Evolutionary conservation across 371 early-diverging fungal species (phyloP).

Genomic region (Encephalitozoon hellem): DNA sequence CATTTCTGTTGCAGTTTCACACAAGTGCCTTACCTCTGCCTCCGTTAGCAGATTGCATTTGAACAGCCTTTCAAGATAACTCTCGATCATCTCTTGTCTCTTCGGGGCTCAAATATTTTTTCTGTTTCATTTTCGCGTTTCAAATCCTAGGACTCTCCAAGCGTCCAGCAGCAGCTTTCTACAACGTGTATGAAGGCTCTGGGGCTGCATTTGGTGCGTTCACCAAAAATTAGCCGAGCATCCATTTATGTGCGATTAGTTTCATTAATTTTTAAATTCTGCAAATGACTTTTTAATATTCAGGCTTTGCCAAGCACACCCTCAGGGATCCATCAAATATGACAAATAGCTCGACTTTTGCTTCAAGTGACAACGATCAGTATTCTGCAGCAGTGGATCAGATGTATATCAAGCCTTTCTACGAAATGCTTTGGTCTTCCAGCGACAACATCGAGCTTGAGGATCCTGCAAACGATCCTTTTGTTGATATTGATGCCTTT

Average conservation of each 20-base stretch:
- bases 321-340: background rate
- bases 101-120: conserved; percentile 2
- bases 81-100: conserved; percentile 53
- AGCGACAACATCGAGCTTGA: background rate
- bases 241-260: background rate
- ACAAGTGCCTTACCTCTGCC: conserved; percentile 72
- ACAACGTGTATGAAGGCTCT: background rate
- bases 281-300: conserved; percentile 4
- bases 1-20: conserved; percentile 71
- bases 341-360: background rate
- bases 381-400: background rate
- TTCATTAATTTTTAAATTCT: conserved; percentile 7
- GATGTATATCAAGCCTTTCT: background rate
- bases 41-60: conserved; percentile 68
- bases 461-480: background rate
- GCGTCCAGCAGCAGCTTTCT: background rate
- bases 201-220: background rate
- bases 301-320: background rate
- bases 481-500: background rate
- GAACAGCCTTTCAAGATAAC: conserved; percentile 63
- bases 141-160: background rate
- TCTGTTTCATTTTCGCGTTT: background rate
- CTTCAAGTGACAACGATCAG: background rate
- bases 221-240: too few species aligned
- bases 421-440: background rate